phyloP scores from a whole-genome alignment of 2,329 filamentous ascomycete species.

The Neospermospora avenae region DNA sequence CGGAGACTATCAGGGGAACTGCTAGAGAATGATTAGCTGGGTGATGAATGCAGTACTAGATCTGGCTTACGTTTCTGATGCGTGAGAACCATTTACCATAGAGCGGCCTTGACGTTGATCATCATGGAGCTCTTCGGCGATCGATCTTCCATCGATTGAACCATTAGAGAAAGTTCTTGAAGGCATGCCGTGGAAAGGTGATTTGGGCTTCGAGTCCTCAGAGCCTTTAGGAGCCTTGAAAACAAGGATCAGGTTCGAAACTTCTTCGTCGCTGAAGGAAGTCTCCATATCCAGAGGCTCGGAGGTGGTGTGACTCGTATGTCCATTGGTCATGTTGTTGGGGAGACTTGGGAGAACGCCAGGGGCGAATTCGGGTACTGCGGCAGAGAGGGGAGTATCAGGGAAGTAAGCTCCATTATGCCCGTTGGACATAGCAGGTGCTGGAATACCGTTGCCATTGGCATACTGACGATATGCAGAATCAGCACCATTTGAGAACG shows the following conservation, averaged over 20 bases:
- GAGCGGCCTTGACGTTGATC: constrained; percentile 38
- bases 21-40: constrained; percentile 16
- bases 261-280: constrained; percentile 51
- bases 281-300: constrained; percentile 34
- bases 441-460: constrained; percentile 21
- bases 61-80: constrained; percentile 37
- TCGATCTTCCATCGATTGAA: constrained; percentile 50
- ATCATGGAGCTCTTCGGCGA: constrained; percentile 46
- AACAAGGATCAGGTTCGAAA: constrained; percentile 51
- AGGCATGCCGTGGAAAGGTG: constrained; percentile 39
- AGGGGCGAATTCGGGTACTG: constrained; percentile 56
- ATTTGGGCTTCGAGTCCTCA: constrained; percentile 34
- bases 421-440: constrained; percentile 25
- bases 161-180: constrained; percentile 53
- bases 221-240: constrained; percentile 39
- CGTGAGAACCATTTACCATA: constrained; percentile 37
- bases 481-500: constrained; percentile 34
- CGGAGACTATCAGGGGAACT: constrained; percentile 28
- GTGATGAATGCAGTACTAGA: not conserved
- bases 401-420: constrained; percentile 42
- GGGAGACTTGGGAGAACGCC: constrained; percentile 12
- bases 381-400: constrained; percentile 57
- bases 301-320: not conserved
- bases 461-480: constrained; percentile 24
- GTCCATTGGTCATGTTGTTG: constrained; percentile 12